Evolutionary conservation across 1,284 basidiomycete species (phyloP).

Genomic region (Ustilago nuda): DNA sequence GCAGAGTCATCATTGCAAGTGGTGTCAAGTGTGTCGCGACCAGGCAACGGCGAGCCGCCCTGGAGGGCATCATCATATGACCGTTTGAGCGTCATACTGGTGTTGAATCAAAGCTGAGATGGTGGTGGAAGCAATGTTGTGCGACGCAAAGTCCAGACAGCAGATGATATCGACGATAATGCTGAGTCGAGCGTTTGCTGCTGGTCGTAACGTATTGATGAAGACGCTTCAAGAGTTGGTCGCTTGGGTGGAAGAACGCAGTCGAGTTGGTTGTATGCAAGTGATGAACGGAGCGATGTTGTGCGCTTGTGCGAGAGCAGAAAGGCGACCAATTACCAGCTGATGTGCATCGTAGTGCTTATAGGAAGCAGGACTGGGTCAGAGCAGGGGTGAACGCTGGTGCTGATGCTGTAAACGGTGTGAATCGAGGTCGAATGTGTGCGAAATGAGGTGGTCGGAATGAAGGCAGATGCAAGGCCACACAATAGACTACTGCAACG

Average conservation of each 20-base stretch:
- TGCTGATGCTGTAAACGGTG: constrained; percentile 6
- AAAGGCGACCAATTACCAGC: constrained; percentile 6
- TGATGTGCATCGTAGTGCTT: constrained; percentile 13
- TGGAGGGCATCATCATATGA: constrained; percentile 26
- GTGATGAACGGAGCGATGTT: not conserved
- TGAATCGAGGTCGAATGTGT: not conserved
- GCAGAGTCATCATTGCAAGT: not conserved
- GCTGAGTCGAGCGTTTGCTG: too few relatives aligned
- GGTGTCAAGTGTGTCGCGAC: not conserved
- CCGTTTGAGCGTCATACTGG: constrained; percentile 31
- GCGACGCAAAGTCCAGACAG: not conserved
- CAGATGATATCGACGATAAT: not conserved
- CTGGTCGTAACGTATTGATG: not conserved
- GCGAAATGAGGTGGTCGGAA: constrained; percentile 14
- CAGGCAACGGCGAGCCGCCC: constrained; percentile 5
- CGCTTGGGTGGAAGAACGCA: not conserved
- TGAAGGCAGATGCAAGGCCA: constrained; percentile 1
- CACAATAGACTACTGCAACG: not conserved
- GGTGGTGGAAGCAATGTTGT: not conserved
- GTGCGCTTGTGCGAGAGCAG: constrained; percentile 6
- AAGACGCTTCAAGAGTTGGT: not conserved
- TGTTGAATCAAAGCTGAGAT: not conserved
- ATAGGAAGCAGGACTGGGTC: constrained; percentile 1
- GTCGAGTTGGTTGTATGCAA: not conserved
- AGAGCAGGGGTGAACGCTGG: not conserved